These are phyloP conservation scores for Selenicereus undatus DNA, from an alignment of 148 eudicot species.

Conservation along the genomic window DNA sequence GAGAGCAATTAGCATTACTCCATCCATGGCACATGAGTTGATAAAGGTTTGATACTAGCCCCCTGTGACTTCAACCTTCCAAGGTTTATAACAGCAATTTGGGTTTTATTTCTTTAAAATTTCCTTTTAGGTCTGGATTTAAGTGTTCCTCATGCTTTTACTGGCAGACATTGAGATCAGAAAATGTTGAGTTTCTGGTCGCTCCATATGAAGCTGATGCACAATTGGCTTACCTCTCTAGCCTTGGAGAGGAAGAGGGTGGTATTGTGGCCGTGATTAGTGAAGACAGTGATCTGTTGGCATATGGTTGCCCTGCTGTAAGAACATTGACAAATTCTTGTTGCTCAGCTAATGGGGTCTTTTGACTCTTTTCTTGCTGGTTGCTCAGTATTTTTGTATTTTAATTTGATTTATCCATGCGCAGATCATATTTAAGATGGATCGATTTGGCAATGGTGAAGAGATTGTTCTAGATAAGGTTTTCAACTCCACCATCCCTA, in stretches of 20 bases:
- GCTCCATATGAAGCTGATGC: constrained; percentile 97
- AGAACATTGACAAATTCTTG: constrained; percentile 29
- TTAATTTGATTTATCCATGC: constrained; percentile 15
- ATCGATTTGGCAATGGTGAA: constrained; percentile 66
- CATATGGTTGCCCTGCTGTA: constrained; percentile 85
- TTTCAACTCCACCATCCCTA: constrained; percentile 34
- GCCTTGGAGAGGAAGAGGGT: constrained; percentile 50
- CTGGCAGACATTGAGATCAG: constrained; percentile 54
- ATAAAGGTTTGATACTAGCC: constrained; percentile 47
- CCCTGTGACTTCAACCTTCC: not conserved
- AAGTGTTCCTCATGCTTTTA: not conserved
- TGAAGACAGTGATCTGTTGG: constrained; percentile 81
- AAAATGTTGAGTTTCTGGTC: constrained; percentile 67
- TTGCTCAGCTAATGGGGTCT: not conserved
- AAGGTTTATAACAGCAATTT: not conserved
- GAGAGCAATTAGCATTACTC: constrained; percentile 75
- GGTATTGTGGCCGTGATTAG: constrained; percentile 70
- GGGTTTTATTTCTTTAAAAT: not conserved
- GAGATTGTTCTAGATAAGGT: constrained; percentile 60
- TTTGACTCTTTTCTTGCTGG: not conserved
- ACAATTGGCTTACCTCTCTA: constrained; percentile 68
- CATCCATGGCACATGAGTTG: constrained; percentile 71
- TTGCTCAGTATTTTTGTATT: not conserved
- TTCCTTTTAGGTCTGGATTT: not conserved
- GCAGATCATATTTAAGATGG: constrained; percentile 86